Base-by-base conservation (phyloP, 2,329 filamentous ascomycete species). In the Penicillium sp. region DNA sequence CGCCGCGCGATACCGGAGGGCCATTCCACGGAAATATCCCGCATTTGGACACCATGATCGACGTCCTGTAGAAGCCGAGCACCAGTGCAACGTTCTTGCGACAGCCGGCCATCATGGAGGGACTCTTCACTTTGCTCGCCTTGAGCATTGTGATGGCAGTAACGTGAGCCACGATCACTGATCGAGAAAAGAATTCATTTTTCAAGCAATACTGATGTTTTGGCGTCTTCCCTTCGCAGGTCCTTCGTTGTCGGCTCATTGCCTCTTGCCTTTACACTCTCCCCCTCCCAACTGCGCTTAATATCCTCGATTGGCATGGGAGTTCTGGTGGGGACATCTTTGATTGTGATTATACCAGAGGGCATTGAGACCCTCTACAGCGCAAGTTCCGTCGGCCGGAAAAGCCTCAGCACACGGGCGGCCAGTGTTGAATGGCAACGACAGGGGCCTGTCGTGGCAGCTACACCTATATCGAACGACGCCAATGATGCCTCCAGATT, bases 301-400 rank as follows among this genome's bases (percentile, higher is more conserved):
- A 86, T 97, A 62, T 94, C 91, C 15, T 90, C 89, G 41, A 80
- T 97, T 62, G 93, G 93, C 37, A 88, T 95, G 65, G 93, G 93
- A 30, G 86, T 98, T 36, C 75, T 98, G 7, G 90, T 98, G 11
- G 93, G 93, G 23, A 97, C 93, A 18, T 91, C 91, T 1, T 77
- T 98, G 50, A 91, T 97, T 50, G 89, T 98, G 20, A 97, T 98
- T 60, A 95, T 98, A 57, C 93, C 93, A 1, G 93, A 98, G 67
- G 93, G 93, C 25, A 84, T 97, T 44, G 90, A 96, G 62, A 91
- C 93, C 3, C 77, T 96, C 41, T 87, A 93, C 54, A 81, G 71
- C 53, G 75, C 79, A 25, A 67, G 58, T 35, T 48, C 59, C 13
- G 43, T 57, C 19, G 57, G 54, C 43, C 59, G 44, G 42, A 68